phyloP scores from a whole-genome alignment of 2,329 filamentous ascomycete genomes.

The Microascus cirrosus region DNA sequence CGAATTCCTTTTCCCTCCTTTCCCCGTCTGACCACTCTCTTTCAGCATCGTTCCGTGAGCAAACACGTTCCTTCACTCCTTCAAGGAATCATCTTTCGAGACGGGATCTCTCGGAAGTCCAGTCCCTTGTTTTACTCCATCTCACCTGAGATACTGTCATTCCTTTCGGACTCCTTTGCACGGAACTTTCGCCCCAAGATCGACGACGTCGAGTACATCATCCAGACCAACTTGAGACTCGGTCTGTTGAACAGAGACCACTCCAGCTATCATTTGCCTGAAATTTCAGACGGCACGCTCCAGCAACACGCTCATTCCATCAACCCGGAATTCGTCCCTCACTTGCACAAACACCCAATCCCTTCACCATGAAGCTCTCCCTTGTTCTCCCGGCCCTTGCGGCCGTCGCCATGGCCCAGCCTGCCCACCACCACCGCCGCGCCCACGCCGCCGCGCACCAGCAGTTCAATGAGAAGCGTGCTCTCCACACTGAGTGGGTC shows the following conservation, averaged over 20 bases:
- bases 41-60: not conserved
- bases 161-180: not conserved
- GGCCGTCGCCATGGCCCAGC: slow-evolving; percentile 37
- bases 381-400: slow-evolving; percentile 29
- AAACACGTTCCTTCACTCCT: not conserved
- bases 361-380: slow-evolving; percentile 31
- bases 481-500: slow-evolving; percentile 21
- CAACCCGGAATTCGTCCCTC: not conserved
- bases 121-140: not conserved
- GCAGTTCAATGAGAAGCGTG: slow-evolving; percentile 2
- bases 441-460: slow-evolving; percentile 9
- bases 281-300: not conserved
- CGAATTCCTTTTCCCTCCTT: not conserved
- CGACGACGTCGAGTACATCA: not conserved
- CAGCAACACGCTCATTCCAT: not conserved
- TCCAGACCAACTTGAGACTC: not conserved
- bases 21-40: not conserved
- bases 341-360: slow-evolving; percentile 3
- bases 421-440: slow-evolving; percentile 24
- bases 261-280: not conserved
- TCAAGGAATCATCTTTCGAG: slow-evolving; percentile 1
- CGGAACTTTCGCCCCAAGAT: not conserved
- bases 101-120: slow-evolving; percentile 1
- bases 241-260: not conserved
- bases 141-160: not conserved